A percentile compares a stretch with the other conserved stretches of the same genome.
phyloP scores from a whole-genome alignment of 2,329 filamentous ascomycete species.

The Hymenoscyphus repandus region DNA sequence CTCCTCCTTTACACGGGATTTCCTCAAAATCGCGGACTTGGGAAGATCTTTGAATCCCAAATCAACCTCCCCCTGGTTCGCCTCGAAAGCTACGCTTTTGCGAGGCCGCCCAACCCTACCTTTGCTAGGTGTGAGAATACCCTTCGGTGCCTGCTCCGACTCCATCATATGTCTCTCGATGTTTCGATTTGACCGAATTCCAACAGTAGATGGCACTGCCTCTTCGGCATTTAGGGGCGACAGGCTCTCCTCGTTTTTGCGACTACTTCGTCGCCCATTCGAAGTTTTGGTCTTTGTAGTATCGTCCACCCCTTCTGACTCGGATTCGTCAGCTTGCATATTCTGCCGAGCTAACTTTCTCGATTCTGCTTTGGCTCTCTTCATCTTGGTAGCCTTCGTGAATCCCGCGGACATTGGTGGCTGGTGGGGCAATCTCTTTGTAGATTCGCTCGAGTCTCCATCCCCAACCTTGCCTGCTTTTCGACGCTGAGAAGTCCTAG shows the following conservation, averaged over 20 bases:
- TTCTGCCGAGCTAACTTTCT: slow-evolving; percentile 16
- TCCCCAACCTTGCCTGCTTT: background rate
- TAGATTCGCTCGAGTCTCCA: background rate
- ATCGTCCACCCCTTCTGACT: slow-evolving; percentile 1
- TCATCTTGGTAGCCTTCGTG: slow-evolving; percentile 4
- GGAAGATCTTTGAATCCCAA: slow-evolving; percentile 48
- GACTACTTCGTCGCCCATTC: background rate
- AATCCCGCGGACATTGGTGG: slow-evolving; percentile 17
- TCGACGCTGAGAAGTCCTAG: too few species aligned
- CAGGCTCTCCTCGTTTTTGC: background rate
- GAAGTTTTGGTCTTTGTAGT: background rate
- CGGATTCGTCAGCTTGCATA: slow-evolving; percentile 7
- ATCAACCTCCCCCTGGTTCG: slow-evolving; percentile 37
- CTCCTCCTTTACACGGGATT: slow-evolving; percentile 5
- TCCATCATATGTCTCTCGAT: background rate
- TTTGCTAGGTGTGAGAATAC: slow-evolving; percentile 52
- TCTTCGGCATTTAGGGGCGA: background rate
- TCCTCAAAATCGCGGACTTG: slow-evolving; percentile 7
- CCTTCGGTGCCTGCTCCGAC: slow-evolving; percentile 35
- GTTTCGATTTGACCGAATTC: slow-evolving; percentile 12
- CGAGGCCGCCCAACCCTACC: slow-evolving; percentile 32
- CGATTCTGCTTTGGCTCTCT: slow-evolving; percentile 15
- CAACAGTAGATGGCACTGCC: background rate
- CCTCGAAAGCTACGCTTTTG: slow-evolving; percentile 53
- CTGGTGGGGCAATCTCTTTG: slow-evolving; percentile 11